Conservation (phyloP, 2,329 filamentous ascomycete species). For the Didymella sp. region DNA sequence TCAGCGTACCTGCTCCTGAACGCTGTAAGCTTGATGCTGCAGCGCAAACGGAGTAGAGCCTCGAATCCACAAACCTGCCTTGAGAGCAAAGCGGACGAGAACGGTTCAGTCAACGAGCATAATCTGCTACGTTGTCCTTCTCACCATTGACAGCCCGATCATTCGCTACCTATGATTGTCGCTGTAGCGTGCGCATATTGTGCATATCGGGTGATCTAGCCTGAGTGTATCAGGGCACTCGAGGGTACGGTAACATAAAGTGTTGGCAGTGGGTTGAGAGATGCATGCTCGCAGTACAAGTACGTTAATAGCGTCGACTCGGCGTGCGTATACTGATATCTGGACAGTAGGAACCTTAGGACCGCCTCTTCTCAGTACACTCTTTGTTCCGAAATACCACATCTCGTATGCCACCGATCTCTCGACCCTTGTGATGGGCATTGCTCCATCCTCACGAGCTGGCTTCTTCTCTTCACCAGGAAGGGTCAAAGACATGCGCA, state of each 20-base stretch:
- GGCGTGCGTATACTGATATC: not conserved
- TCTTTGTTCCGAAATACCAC: conserved; percentile 29
- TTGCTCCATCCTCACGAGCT: conserved; percentile 27
- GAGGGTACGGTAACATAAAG: conserved; percentile 31
- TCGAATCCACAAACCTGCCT: not conserved
- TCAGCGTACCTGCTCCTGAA: conserved; percentile 29
- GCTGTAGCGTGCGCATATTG: conserved; percentile 29
- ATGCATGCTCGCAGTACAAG: conserved; percentile 31
- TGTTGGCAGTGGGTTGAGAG: conserved; percentile 30
- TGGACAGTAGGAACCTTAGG: conserved; percentile 26
- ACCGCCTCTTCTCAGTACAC: conserved; percentile 28
- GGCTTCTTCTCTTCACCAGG: conserved; percentile 20
- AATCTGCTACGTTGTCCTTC: conserved; percentile 29
- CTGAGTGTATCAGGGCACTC: conserved; percentile 28
- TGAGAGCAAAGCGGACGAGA: not conserved
- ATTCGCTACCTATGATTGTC: conserved; percentile 27
- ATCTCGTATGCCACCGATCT: conserved; percentile 29
- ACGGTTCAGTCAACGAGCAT: conserved; percentile 26
- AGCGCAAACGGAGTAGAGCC: conserved; percentile 29
- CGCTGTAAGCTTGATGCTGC: conserved; percentile 26
- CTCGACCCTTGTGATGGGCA: conserved; percentile 27
- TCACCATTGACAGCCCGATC: conserved; percentile 25
- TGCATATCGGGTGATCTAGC: conserved; percentile 31
- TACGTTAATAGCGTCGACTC: conserved; percentile 3
- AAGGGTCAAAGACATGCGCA: conserved; percentile 20